Conservation (phyloP, 2,329 filamentous ascomycete species). For the Apiospora marii region DNA sequence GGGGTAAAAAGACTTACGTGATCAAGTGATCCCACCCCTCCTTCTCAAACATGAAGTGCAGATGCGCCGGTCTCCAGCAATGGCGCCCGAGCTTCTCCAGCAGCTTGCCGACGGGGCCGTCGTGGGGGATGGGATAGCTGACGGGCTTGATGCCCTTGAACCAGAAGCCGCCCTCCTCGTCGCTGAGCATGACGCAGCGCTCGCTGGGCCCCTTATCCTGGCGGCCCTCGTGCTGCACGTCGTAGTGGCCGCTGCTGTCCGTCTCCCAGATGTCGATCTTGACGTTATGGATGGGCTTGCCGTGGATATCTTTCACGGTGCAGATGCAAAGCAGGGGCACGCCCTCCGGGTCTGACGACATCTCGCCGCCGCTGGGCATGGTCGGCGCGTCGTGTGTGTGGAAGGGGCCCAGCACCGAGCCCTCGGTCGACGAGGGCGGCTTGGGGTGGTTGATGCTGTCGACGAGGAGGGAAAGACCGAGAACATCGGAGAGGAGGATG, state of each 20-base stretch:
- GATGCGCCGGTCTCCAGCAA: conserved; percentile 77
- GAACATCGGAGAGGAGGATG: conserved; percentile 81
- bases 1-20: conserved; percentile 65
- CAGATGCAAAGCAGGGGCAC: conserved; percentile 78
- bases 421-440: conserved; percentile 73
- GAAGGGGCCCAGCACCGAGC: conserved; percentile 83
- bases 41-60: conserved; percentile 92
- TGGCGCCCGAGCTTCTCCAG: conserved; percentile 74
- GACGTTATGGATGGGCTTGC: conserved; percentile 68
- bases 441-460: conserved; percentile 88
- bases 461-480: conserved; percentile 81
- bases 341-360: conserved; percentile 74
- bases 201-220: conserved; percentile 68
- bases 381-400: conserved; percentile 79
- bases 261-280: conserved; percentile 89
- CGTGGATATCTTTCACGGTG: conserved; percentile 70
- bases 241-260: conserved; percentile 81
- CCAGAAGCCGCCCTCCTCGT: conserved; percentile 79
- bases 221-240: conserved; percentile 76
- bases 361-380: conserved; percentile 62
- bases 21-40: conserved; percentile 80
- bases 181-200: conserved; percentile 73
- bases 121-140: conserved; percentile 83
- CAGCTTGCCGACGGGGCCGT: conserved; percentile 82
- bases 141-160: conserved; percentile 87